Evolutionary conservation across 331 rosid genomes (phyloP), one percentile per base, ranked within the genome.

Genomic region (Ulmus americana): DNA sequence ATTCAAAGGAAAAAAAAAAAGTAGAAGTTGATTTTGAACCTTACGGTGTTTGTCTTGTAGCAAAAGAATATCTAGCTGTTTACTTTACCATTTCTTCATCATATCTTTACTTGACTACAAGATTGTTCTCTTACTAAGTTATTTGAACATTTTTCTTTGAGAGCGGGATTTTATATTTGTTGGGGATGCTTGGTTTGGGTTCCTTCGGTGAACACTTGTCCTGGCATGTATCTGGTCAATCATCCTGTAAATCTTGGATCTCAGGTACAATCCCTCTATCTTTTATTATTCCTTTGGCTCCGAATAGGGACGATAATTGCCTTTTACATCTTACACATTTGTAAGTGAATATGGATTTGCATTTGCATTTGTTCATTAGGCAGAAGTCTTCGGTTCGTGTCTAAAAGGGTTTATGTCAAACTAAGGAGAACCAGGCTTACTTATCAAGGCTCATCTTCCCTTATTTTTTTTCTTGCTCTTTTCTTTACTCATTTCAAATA

Each of bases 121-220:
- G 44, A 61, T 13, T 65, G 59, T 38, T 50, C 66, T 63, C 48
- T 55, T 9, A 28, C 43, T 3, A 18, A 51, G 20, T 43, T 69
- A 43, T 39, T 65, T 42, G 49, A 11, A 74, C 59, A 56, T 67
- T 53, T 64, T 59, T 55, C 35, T 28, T 28, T 28, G 71, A 80
- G 91, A 94, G 98, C 98, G 69, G 98, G 98, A 8, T 94, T 87
- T 76, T 94, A 94, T 80, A 94, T 94, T 73, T 94, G 98, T 61
- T 94, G 98, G 98, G 98, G 98, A 68, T 94, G 98, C 82, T 83
- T 94, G 76, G 98, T 94, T 35, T 94, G 98, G 98, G 95, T 94
- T 77, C 98, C 98, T 65, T 94, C 97, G 41, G 66, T 94, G 5
- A 89, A 92, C 74, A 92, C 97, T 58, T 92, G 97, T 80, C 98